A percentile compares a stretch with the other conserved stretches of the same genome.
Conservation (phyloP, 2,329 filamentous ascomycete genomes). For the Alternaria alternata region DNA sequence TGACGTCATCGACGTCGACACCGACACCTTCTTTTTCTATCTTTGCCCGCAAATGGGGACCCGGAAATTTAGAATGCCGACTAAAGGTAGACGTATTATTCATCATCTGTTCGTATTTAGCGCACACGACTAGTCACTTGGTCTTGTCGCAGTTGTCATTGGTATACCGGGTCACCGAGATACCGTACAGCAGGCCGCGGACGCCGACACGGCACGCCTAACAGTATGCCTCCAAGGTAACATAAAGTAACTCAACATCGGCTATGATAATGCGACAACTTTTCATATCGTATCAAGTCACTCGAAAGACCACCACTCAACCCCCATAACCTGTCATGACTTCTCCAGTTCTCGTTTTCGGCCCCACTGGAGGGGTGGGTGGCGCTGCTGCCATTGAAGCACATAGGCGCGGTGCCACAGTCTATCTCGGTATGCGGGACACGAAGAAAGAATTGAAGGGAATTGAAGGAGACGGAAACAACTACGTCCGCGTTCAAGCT, state of each 20-base stretch:
- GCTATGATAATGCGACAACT: neutral
- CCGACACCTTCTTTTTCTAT: neutral
- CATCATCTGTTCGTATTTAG: neutral
- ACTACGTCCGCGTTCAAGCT: constrained; percentile 53
- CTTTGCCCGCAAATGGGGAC: neutral
- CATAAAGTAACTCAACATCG: neutral
- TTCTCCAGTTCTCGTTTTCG: constrained; percentile 54
- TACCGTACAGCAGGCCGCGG: neutral
- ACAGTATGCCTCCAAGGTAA: neutral
- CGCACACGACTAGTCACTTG: neutral
- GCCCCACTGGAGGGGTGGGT: constrained; percentile 59
- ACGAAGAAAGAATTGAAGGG: constrained; percentile 53
- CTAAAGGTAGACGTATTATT: neutral
- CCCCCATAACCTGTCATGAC: neutral
- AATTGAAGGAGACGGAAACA: constrained; percentile 40
- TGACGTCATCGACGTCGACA: neutral
- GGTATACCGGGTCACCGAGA: neutral
- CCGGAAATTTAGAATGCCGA: neutral
- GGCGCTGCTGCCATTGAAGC: constrained; percentile 53
- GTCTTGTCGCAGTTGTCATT: neutral
- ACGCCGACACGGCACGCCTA: neutral
- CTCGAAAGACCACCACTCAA: neutral
- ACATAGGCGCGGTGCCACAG: constrained; percentile 52
- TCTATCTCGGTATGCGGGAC: constrained; percentile 60
- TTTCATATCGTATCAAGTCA: neutral